Percentiles rank a stretch among this genome's conserved stretches.
Conservation (phyloP, 2,329 filamentous ascomycete species). For the Pseudovirgaria hyperparasitica region DNA sequence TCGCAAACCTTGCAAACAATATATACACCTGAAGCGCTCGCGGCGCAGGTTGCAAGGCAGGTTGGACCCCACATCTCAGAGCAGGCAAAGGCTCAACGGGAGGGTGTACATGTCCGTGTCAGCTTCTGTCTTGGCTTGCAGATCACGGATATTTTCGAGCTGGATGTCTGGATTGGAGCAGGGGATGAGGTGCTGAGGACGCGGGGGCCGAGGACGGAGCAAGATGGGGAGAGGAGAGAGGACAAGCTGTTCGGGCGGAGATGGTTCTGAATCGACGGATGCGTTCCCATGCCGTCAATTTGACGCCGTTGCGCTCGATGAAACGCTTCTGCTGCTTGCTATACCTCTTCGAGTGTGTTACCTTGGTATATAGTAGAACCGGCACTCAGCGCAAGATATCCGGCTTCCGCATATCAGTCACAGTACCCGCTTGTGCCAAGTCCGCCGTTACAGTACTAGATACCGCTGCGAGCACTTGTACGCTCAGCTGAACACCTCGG, state of each 20-base stretch:
- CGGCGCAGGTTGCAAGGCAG: slow-evolving; percentile 26
- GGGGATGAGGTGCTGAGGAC: slow-evolving; percentile 27
- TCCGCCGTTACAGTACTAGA: no score
- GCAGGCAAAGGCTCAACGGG: slow-evolving; percentile 24
- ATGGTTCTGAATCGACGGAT: slow-evolving; percentile 27
- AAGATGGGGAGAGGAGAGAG: slow-evolving; percentile 26
- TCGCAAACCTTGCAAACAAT: slow-evolving; percentile 26
- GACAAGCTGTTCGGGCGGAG: slow-evolving; percentile 28
- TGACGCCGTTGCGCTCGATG: neutral
- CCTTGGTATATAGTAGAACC: no score
- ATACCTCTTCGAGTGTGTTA: neutral
- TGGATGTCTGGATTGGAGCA: slow-evolving; percentile 29
- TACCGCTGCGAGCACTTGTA: no score
- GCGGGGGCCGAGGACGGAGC: slow-evolving; percentile 31
- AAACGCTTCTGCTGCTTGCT: neutral
- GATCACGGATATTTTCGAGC: slow-evolving; percentile 30
- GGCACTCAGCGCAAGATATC: no score
- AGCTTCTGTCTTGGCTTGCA: slow-evolving; percentile 30
- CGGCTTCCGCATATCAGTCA: no score
- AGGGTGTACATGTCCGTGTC: slow-evolving; percentile 30
- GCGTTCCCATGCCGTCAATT: neutral
- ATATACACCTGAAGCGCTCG: slow-evolving; percentile 27
- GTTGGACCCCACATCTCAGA: slow-evolving; percentile 28
- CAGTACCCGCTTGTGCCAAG: no score
- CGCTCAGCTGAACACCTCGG: no score